Base-by-base conservation (phyloP, 1,284 basidiomycete species). In the Irpex sp. region DNA sequence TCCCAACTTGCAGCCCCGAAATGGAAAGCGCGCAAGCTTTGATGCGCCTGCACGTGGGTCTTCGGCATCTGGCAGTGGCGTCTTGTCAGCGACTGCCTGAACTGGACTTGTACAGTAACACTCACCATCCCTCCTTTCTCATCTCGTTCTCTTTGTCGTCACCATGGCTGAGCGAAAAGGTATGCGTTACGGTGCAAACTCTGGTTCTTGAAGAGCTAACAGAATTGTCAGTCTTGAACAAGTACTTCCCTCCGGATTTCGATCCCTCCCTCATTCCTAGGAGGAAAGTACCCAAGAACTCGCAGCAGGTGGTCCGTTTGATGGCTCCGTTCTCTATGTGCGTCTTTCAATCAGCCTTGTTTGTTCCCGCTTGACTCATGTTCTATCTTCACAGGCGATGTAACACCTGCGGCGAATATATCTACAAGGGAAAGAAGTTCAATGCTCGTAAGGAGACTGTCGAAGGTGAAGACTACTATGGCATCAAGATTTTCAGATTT, bases 241-340 rank as follows among this genome's bases (percentile, higher is more conserved):
- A 94, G 77, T 94, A 94, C 78, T 93, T 93, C 70, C 92, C 92
- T 57, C 92, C 92, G 76, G 97, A 99, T 79, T 99, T 98, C 79
- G 97, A 99, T 82, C 97, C 97, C 65, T 88, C 94, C 69, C 92
- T 97, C 77, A 97, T 98, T 77, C 94, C 94, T 54, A 85, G 97
- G 70, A 82, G 95, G 70, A 94, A 92, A 74, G 84, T 86, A 64
- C 90, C 91, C 62, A 96, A 92, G 82, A 97, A 97, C 76, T 88
- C 90, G 17, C 97, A 98, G 75, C 94, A 97, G 78, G 93, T 96
- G 62, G 96, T 99, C 66, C 93, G 96, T 83, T 86, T 99, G 57
- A 99, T 99, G 97, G 96, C 97, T 5, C 97, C 97, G 0, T 99
- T 97, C 77, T 96, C 94, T 13, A 99, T 99, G 97, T 87, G 68